These are phyloP conservation scores for Termitomyces sp. DNA, from an alignment of 768 basidiomycete species.

Conservation along the genomic window DNA sequence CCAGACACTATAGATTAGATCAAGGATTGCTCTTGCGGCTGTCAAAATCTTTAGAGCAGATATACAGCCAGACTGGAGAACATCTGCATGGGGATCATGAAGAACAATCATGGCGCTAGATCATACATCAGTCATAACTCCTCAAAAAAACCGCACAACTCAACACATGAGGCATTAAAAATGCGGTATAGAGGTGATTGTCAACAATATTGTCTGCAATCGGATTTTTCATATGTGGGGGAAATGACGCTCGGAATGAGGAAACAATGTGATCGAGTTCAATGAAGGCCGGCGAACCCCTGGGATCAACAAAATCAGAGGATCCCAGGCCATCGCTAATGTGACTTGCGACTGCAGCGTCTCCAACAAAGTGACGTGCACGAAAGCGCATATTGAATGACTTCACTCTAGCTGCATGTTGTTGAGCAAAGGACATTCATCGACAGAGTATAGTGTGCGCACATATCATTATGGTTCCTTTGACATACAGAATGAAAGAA, in stretches of 20 bases:
- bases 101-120: conserved; percentile 62
- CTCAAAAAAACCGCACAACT: conserved; percentile 3
- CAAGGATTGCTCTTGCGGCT: conserved; percentile 61
- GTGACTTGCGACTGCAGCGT: conserved; percentile 39
- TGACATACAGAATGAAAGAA: conserved; percentile 68
- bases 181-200: conserved; percentile 48
- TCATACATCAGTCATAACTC: conserved; percentile 3
- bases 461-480: conserved; percentile 63
- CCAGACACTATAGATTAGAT: conserved; percentile 59
- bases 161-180: conserved; percentile 41
- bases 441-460: conserved; percentile 9
- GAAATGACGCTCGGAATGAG: conserved; percentile 56
- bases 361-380: conserved; percentile 54
- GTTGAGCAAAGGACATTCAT: not conserved
- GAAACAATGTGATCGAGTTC: conserved; percentile 56
- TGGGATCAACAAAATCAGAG: conserved; percentile 49
- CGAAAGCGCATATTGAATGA: conserved; percentile 65
- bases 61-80: conserved; percentile 51
- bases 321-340: conserved; percentile 30
- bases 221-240: conserved; percentile 49
- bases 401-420: conserved; percentile 41
- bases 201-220: conserved; percentile 54
- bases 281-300: conserved; percentile 57
- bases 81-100: conserved; percentile 72
- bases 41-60: conserved; percentile 67